Evolutionary conservation across 2,329 filamentous ascomycete species (phyloP).

Genomic region (Penicillium expansum): DNA sequence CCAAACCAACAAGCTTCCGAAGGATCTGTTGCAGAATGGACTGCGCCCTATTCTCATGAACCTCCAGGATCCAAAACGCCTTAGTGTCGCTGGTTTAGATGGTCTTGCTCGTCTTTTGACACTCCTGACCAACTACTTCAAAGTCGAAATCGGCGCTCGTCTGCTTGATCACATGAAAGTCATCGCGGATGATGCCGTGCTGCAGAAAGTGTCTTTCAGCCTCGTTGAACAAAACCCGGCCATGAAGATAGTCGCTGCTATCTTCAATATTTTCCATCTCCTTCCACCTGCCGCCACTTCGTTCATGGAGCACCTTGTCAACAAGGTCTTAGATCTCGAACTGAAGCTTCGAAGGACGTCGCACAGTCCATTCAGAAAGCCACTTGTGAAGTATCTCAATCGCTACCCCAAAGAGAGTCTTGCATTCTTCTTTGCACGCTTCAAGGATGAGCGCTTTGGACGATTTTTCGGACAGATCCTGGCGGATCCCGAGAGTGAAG

Average conservation of each 20-base stretch:
- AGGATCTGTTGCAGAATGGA: constrained; percentile 91
- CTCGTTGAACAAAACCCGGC: constrained; percentile 88
- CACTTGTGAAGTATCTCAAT: constrained; percentile 90
- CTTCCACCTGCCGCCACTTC: constrained; percentile 83
- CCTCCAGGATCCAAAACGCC: constrained; percentile 84
- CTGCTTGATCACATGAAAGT: constrained; percentile 92
- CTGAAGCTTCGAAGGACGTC: constrained; percentile 79
- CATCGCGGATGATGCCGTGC: constrained; percentile 73
- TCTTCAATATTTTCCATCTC: constrained; percentile 97
- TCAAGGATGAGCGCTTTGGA: constrained; percentile 84
- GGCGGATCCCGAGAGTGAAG: constrained; percentile 67
- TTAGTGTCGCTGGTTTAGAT: constrained; percentile 85
- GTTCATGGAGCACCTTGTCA: constrained; percentile 87
- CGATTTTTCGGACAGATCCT: constrained; percentile 88
- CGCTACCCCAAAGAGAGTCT: constrained; percentile 87
- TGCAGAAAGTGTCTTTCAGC: constrained; percentile 91
- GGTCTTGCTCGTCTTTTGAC: constrained; percentile 86
- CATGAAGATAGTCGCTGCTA: constrained; percentile 92
- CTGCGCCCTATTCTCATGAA: constrained; percentile 94
- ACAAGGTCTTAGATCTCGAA: constrained; percentile 87
- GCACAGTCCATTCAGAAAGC: constrained; percentile 85
- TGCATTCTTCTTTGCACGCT: constrained; percentile 70
- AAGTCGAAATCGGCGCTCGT: constrained; percentile 91
- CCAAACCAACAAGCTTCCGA: constrained; percentile 86
- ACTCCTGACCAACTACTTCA: constrained; percentile 96